phyloP scores from a whole-genome alignment of 495 filamentous ascomycete genomes.

The Chaetomidium leptoderma region DNA sequence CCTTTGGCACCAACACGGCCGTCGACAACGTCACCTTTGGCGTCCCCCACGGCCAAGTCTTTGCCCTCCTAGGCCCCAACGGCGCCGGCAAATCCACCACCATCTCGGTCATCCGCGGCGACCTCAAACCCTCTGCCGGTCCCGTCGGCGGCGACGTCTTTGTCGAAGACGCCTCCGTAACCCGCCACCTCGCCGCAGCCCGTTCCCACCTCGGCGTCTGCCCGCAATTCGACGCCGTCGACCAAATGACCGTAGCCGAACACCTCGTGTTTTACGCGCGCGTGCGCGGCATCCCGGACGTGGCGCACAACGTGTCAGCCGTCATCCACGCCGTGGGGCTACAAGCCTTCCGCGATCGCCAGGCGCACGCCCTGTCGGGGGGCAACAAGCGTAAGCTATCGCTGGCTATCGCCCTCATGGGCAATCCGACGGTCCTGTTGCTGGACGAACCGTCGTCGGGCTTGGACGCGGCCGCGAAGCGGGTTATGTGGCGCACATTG shows the following conservation, averaged over 20 bases:
- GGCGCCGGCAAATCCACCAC: conserved; percentile 85
- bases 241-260: conserved; percentile 66
- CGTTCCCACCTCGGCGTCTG: conserved; percentile 72
- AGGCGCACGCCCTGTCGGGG: conserved; percentile 64
- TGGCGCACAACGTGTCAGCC: conserved; percentile 58
- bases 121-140: conserved; percentile 57
- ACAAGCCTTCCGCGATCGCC: conserved; percentile 52
- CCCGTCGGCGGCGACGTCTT: conserved; percentile 65
- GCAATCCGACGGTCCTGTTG: conserved; percentile 66
- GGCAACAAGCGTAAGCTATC: conserved; percentile 58
- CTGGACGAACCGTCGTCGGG: conserved; percentile 68
- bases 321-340: conserved; percentile 59
- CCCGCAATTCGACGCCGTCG: conserved; percentile 66
- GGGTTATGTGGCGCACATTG: conserved; percentile 71
- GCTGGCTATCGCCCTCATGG: conserved; percentile 71
- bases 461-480: conserved; percentile 68
- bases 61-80: conserved; percentile 82
- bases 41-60: conserved; percentile 70
- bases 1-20: conserved; percentile 64
- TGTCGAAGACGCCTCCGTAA: conserved; percentile 68
- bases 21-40: conserved; percentile 81
- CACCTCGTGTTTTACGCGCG: conserved; percentile 72
- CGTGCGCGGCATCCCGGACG: conserved; percentile 59
- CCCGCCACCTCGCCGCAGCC: conserved; percentile 58
- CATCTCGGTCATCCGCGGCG: conserved; percentile 80